Conservation (phyloP, 148 eudicot species). For the Limonium bicolor region DNA sequence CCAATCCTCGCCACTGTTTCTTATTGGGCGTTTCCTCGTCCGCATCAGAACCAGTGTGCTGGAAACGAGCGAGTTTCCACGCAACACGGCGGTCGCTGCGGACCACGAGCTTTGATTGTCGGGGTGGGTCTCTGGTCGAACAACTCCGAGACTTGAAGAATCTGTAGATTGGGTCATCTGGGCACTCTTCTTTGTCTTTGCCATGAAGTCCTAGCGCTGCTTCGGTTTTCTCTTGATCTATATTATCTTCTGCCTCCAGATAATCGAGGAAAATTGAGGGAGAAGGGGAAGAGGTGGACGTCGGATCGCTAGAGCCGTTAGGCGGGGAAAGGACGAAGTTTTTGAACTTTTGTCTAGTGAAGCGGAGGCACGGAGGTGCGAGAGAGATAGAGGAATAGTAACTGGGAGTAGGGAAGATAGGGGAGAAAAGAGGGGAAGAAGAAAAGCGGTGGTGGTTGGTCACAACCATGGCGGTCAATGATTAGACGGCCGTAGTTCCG, state of each 20-base stretch:
- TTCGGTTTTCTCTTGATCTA: constrained; percentile 7
- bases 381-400: no score
- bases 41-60: constrained; percentile 8
- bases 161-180: constrained; percentile 43
- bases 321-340: no score
- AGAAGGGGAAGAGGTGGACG: constrained; percentile 9
- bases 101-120: constrained; percentile 41
- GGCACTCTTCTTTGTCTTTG: constrained; percentile 7
- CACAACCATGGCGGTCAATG: no score
- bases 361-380: no score
- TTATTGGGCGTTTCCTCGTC: constrained; percentile 13
- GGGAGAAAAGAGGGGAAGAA: constrained; percentile 7
- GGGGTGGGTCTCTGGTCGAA: constrained; percentile 29
- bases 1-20: no score
- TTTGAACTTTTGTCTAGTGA: no score
- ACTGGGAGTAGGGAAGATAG: constrained; percentile 10
- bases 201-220: constrained; percentile 3
- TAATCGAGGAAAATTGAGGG: constrained; percentile 49
- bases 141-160: constrained; percentile 55
- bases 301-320: no score
- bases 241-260: constrained; percentile 28
- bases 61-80: constrained; percentile 68
- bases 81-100: constrained; percentile 43
- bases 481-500: no score
- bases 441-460: background rate